Evolutionary conservation across 2,329 filamentous ascomycete species (phyloP).

Genomic region (Diaporthe helianthi): DNA sequence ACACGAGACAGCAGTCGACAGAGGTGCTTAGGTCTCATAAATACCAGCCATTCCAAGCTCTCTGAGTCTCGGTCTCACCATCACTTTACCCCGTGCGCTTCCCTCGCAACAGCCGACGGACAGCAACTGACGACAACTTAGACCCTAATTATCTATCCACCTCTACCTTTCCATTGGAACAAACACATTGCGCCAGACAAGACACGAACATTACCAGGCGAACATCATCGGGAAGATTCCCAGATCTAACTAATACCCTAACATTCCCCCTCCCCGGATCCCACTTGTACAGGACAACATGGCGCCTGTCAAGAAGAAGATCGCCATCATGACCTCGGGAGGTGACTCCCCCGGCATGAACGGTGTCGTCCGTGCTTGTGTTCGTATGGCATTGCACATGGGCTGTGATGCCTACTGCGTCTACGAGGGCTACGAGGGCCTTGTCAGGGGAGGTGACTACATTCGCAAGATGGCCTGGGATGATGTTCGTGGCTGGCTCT

Average conservation of each 20-base stretch:
- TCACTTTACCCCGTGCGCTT: background rate
- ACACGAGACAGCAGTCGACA: slow-evolving; percentile 18
- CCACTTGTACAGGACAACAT: slow-evolving; percentile 42
- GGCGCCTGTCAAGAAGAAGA: slow-evolving; percentile 64
- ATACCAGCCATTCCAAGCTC: background rate
- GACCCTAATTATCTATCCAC: background rate
- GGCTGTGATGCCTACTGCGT: slow-evolving; percentile 81
- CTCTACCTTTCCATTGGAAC: background rate
- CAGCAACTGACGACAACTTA: slow-evolving; percentile 3
- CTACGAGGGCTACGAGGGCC: slow-evolving; percentile 95
- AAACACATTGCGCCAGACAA: background rate
- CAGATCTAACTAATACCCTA: background rate
- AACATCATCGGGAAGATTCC: background rate
- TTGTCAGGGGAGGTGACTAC: slow-evolving; percentile 87
- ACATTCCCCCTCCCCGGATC: background rate
- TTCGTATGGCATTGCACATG: slow-evolving; percentile 88
- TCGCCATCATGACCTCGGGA: slow-evolving; percentile 93
- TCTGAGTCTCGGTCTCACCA: background rate
- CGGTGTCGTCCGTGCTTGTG: slow-evolving; percentile 85
- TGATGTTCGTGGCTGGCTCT: slow-evolving; percentile 92
- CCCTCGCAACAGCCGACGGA: background rate
- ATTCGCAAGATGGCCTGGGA: slow-evolving; percentile 91
- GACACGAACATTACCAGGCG: background rate
- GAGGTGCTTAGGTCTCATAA: slow-evolving; percentile 6
- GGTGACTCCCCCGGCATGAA: slow-evolving; percentile 97